Base-by-base conservation (phyloP, 768 basidiomycete species). In the Termitomyces titanicus region DNA sequence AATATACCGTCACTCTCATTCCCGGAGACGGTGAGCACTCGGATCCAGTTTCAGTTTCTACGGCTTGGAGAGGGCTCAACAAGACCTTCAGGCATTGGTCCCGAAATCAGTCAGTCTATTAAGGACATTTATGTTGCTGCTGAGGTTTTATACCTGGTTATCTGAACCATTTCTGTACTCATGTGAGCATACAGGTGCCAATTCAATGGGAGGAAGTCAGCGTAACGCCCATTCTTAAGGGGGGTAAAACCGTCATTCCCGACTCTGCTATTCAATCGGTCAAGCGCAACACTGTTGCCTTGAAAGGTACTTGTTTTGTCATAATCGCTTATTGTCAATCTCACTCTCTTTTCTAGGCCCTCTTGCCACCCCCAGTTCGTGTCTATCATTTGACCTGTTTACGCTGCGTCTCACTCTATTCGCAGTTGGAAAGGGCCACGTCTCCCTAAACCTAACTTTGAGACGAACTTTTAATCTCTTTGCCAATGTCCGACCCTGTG, bases 151-250 rank as follows among this genome's bases (percentile, higher is more conserved):
- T 6, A 9, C 35, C 73, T 64, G 7, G 12, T 34, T 5, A n/a
- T 24, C 7, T 22, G 15, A n/a, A 31, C 18, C 12, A 31, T 34
- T 38, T 2, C 43, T 42, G 12, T 13, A 15, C 29, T 54, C n/a
- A 54, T 29, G n/a, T 48, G 31, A 33, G 33, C 24, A 13, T 25
- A 25, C 15, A 96, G 94, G 96, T 97, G 24, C 97, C 97, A 43
- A 97, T 99, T 65, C 82, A 93, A 74, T 99, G 97, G 97, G 97
- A 99, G 72, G 97, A 98, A 74, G 96, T 98, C 71, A 91, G 88
- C 68, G 97, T 99, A 46, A 89, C 92, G 7, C 97, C 97, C 12
- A 83, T 96, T 51, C 76, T 98, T 55, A 93, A 94, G 72, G 88
- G 87, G 56, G 97, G 97, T 47, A 97, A 98, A 80, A 97, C 94